Evolutionary conservation across 441 rosid genomes (phyloP).

Genomic region (Populus tomentosa): DNA sequence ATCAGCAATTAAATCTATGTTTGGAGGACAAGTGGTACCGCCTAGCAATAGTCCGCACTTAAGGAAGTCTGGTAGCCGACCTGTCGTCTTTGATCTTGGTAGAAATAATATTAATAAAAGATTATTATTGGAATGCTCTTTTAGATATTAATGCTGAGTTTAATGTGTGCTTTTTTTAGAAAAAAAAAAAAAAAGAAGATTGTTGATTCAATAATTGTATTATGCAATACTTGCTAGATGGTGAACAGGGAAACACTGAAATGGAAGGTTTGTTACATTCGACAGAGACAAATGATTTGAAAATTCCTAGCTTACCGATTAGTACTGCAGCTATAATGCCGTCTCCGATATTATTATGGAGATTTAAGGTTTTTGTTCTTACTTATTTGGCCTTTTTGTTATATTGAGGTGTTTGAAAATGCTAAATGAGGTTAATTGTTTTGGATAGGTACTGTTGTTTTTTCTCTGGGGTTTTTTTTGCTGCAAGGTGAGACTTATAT

Average conservation of each 20-base stretch:
- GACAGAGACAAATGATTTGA: conserved; percentile 42
- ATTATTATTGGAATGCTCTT: not conserved
- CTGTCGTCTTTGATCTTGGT: conserved; percentile 70
- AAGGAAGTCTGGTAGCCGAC: conserved; percentile 85
- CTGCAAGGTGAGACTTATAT: conserved; percentile 65
- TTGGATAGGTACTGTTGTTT: conserved; percentile 65
- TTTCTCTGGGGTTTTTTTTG: conserved; percentile 76
- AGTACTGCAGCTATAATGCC: conserved; percentile 54
- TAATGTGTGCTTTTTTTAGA: not conserved
- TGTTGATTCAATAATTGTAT: conserved; percentile 14
- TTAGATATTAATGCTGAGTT: not conserved
- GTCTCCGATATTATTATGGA: conserved; percentile 69
- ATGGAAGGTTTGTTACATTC: conserved; percentile 50
- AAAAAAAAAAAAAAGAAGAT: not conserved
- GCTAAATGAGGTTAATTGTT: conserved; percentile 23
- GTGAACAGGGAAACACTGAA: conserved; percentile 49
- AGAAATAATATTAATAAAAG: conserved; percentile 10
- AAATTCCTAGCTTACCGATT: conserved; percentile 40
- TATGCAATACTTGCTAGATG: conserved; percentile 25
- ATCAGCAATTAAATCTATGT: conserved; percentile 46
- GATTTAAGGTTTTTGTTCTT: conserved; percentile 61
- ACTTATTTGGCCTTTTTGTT: not conserved
- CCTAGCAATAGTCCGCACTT: conserved; percentile 68
- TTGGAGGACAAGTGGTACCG: conserved; percentile 55
- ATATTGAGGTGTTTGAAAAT: conserved; percentile 7